A percentile compares a stretch with the other conserved stretches of the same genome.
Conservation (phyloP, 441 rosid genomes). For the Syzygium malaccense region DNA sequence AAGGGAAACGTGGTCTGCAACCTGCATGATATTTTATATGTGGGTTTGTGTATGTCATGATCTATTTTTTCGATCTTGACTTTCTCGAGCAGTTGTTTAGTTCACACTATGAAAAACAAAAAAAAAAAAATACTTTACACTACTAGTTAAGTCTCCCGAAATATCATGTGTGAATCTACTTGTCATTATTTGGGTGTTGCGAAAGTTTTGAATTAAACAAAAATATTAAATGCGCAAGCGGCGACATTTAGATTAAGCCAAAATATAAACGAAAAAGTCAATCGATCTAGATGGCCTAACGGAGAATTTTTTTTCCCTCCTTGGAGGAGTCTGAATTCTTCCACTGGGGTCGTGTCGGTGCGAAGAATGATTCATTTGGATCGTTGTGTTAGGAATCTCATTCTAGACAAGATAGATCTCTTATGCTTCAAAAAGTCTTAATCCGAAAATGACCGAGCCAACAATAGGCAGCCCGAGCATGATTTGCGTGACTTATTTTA, state of each 20-base stretch:
- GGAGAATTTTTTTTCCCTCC: background rate
- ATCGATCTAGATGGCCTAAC: background rate
- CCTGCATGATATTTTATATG: background rate
- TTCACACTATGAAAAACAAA: background rate
- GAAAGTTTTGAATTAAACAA: background rate
- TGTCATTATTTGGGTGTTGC: background rate
- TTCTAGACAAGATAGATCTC: background rate
- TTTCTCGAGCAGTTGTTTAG: background rate
- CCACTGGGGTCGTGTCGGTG: background rate
- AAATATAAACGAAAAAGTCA: too few relatives aligned
- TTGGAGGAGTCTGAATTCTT: background rate
- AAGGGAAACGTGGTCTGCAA: background rate
- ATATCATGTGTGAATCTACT: too few relatives aligned
- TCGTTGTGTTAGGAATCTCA: background rate
- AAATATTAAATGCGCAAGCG: background rate
- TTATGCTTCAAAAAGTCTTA: background rate
- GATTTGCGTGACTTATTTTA: background rate
- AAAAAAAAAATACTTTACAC: background rate
- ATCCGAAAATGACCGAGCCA: background rate
- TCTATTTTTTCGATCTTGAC: background rate
- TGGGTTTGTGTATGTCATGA: background rate
- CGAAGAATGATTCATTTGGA: background rate
- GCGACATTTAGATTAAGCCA: too few relatives aligned
- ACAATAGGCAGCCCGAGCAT: background rate
- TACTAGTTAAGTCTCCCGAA: background rate